These are phyloP conservation scores for Nasturtium officinale DNA, from an alignment of 345 rosid species.

Conservation along the genomic window DNA sequence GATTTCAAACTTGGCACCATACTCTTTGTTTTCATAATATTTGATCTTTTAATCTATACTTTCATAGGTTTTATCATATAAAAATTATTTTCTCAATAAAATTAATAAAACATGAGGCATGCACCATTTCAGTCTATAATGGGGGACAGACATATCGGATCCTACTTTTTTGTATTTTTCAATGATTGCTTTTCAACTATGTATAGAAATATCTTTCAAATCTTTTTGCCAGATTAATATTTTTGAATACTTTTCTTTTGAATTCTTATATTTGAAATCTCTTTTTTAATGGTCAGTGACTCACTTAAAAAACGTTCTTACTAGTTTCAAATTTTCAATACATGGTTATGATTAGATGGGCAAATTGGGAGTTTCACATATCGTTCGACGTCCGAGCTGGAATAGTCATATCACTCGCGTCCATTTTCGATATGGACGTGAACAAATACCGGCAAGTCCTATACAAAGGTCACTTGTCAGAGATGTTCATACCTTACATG, in stretches of 20 bases:
- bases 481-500: conserved; percentile 57
- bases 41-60: neutral
- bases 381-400: conserved; percentile 55
- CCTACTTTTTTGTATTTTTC: neutral
- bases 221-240: too few species aligned
- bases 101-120: neutral
- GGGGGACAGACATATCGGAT: neutral
- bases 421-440: conserved; percentile 50
- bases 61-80: neutral
- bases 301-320: too few species aligned
- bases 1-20: neutral
- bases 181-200: neutral
- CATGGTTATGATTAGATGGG: conserved; percentile 46
- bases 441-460: conserved; percentile 38
- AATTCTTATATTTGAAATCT: too few species aligned
- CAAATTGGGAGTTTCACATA: conserved; percentile 59
- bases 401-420: conserved; percentile 50
- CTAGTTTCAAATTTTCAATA: neutral
- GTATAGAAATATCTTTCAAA: neutral
- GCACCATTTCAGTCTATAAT: neutral
- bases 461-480: conserved; percentile 53
- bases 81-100: neutral
- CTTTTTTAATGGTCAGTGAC: too few species aligned
- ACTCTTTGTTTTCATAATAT: neutral
- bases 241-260: too few species aligned